A percentile compares a stretch with the other conserved stretches of the same genome.
Conservation (phyloP, 1,284 basidiomycete species). For the Leccinum proliferum region DNA sequence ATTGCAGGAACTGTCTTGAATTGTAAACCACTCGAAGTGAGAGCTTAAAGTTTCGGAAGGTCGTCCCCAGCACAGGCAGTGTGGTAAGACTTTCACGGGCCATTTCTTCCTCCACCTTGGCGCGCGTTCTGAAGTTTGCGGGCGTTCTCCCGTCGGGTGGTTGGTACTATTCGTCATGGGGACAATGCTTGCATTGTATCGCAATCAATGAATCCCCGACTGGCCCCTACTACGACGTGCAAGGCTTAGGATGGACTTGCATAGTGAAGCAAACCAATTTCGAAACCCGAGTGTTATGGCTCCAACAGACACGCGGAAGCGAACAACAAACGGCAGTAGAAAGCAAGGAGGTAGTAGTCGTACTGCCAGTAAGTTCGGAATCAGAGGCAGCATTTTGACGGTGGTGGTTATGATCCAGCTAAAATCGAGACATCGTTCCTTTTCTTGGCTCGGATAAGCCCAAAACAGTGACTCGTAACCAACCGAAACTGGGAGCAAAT, state of each 20-base stretch:
- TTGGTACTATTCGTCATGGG: background rate
- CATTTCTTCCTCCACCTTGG: background rate
- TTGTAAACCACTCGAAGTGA: background rate
- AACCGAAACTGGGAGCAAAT: too few relatives aligned
- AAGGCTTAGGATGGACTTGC: constrained; percentile 2
- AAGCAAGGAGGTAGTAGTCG: background rate
- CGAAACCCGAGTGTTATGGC: background rate
- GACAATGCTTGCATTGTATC: background rate
- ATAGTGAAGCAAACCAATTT: constrained; percentile 5
- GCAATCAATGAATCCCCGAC: background rate
- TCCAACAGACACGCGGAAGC: background rate
- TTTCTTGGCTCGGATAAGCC: background rate
- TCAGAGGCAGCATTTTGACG: background rate
- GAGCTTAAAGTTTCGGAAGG: background rate
- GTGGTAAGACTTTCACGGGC: constrained; percentile 1
- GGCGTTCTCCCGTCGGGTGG: background rate
- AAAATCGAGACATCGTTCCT: background rate
- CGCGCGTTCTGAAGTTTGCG: background rate
- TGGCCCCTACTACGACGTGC: background rate
- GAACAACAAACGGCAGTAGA: background rate
- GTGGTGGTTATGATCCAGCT: background rate
- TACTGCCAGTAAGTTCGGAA: constrained; percentile 25
- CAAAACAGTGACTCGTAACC: too few relatives aligned
- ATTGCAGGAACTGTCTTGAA: constrained; percentile 4
- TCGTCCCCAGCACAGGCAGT: background rate